These are phyloP conservation scores for Elsinoe fawcettii DNA, from an alignment of 2,329 filamentous ascomycete species.

Conservation along the genomic window DNA sequence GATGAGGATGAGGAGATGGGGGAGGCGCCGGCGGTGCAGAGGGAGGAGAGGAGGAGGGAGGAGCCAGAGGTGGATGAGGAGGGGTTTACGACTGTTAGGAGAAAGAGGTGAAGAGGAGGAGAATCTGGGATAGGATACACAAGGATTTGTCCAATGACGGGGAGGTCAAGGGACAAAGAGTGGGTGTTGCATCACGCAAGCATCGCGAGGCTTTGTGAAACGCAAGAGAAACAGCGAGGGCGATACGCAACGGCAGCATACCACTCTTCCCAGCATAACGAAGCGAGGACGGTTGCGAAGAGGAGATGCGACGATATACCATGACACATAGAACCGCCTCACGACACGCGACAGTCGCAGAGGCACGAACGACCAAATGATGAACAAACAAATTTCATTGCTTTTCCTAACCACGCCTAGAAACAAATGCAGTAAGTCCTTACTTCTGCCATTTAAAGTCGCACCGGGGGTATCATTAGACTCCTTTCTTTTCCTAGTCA, in stretches of 20 bases:
- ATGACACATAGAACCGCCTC: neutral
- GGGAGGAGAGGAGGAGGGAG: conserved; percentile 50
- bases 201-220: no score
- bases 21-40: conserved; percentile 52
- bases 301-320: neutral
- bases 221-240: no score
- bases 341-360: neutral
- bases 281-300: neutral
- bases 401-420: conserved; percentile 8
- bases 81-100: conserved; percentile 33
- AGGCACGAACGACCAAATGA: neutral
- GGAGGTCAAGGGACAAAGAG: no score
- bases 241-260: no score
- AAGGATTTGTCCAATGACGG: no score
- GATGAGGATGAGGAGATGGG: conserved; percentile 54
- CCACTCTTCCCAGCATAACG: no score
- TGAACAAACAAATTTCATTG: neutral
- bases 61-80: conserved; percentile 46
- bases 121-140: neutral
- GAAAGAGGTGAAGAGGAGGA: conserved; percentile 29
- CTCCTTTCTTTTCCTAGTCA: neutral
- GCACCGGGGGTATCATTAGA: conserved; percentile 1
- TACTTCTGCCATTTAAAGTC: conserved; percentile 7
- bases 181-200: no score
- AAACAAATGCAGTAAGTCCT: conserved; percentile 5